phyloP scores from a whole-genome alignment of 495 filamentous ascomycete genomes.

The Neurospora intermedia region DNA sequence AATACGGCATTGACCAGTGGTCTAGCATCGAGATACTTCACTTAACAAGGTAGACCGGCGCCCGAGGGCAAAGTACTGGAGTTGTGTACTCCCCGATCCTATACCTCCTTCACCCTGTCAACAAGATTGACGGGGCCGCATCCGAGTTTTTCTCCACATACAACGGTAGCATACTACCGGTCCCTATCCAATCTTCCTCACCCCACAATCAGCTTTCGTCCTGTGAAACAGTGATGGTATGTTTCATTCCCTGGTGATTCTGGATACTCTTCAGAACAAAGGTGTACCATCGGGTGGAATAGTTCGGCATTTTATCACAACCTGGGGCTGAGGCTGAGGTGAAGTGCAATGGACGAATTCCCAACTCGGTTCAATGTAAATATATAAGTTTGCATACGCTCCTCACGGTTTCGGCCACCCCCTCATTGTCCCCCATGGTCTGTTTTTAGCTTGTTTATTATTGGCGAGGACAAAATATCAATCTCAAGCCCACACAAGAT shows the following conservation, averaged over 20 bases:
- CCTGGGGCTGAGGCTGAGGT: not conserved
- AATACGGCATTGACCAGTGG: constrained; percentile 26
- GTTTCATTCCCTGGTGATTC: not conserved
- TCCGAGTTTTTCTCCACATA: constrained; percentile 22
- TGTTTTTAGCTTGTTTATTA: constrained; percentile 11
- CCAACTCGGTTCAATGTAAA: constrained; percentile 24
- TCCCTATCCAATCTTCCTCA: constrained; percentile 17
- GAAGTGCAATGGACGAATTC: constrained; percentile 1
- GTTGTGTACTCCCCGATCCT: constrained; percentile 9
- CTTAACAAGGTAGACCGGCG: constrained; percentile 16
- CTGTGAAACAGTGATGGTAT: not conserved
- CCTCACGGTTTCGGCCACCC: constrained; percentile 20
- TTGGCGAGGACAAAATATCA: not conserved
- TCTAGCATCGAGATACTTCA: constrained; percentile 14
- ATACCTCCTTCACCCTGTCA: constrained; percentile 4
- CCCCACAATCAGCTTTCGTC: constrained; percentile 16
- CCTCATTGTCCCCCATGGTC: constrained; percentile 16
- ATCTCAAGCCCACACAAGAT: not conserved
- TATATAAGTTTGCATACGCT: constrained; percentile 26
- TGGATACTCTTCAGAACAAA: not conserved
- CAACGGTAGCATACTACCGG: constrained; percentile 14
- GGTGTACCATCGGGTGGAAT: not conserved
- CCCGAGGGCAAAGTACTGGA: constrained; percentile 7
- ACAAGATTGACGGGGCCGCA: constrained; percentile 3
- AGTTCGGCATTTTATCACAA: not conserved